Evolutionary conservation across 192 early-diverging fungal genomes (phyloP).

Genomic region (Jimgerdemannia lactiflua): DNA sequence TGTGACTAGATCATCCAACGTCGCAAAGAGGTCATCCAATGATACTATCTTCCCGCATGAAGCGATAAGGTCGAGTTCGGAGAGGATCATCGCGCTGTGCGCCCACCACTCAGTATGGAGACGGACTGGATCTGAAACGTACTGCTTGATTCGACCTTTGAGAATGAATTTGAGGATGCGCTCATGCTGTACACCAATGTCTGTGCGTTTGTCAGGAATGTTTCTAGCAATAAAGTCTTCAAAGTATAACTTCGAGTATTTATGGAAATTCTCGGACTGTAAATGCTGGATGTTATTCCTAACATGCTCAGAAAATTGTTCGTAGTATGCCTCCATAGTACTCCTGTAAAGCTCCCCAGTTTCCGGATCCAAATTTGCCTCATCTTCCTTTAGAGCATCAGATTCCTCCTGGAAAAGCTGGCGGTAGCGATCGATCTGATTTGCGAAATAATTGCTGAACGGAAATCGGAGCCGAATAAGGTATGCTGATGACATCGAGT

Average conservation of each 20-base stretch:
- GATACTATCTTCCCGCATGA: background rate
- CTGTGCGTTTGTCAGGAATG: background rate
- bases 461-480: conserved; percentile 12
- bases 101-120: conserved; percentile 15
- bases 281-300: background rate
- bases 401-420: conserved; percentile 8
- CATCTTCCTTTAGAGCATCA: conserved; percentile 9
- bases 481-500: background rate
- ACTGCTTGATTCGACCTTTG: background rate
- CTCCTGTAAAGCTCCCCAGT: background rate
- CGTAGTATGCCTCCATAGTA: background rate
- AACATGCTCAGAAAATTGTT: background rate
- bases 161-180: conserved; percentile 1
- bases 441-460: conserved; percentile 11
- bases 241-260: conserved; percentile 8
- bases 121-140: conserved; percentile 4
- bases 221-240: conserved; percentile 9
- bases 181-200: background rate
- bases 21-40: too few species aligned
- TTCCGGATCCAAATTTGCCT: conserved; percentile 1
- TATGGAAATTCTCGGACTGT: background rate
- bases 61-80: conserved; percentile 7
- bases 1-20: too few species aligned
- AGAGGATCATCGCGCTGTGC: conserved; percentile 1
- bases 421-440: conserved; percentile 10